A percentile compares a stretch with the other conserved stretches of the same genome.
Evolutionary conservation across 129 eudicot genomes (phyloP).

Genomic region (Smallanthus sonchifolius): DNA sequence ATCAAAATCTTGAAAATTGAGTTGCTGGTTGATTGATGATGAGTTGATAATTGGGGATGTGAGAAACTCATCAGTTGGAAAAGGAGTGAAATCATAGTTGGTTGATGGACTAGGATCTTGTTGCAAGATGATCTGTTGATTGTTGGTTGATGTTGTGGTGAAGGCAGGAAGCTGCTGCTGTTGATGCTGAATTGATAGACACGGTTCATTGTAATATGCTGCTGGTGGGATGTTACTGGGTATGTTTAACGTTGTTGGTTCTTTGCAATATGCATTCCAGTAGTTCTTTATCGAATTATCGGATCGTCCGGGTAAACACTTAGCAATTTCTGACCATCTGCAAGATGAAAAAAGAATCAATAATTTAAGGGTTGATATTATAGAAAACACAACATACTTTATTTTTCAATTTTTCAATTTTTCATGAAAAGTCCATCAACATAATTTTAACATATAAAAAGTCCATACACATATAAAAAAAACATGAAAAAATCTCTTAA

Average conservation of each 20-base stretch:
- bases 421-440: no score
- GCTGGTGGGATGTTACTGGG: no score
- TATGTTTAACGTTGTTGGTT: not conserved
- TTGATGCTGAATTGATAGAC: not conserved
- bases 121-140: constrained; percentile 5
- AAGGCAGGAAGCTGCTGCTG: not conserved
- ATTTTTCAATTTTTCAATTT: no score
- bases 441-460: no score
- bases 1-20: not conserved
- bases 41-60: not conserved
- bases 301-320: not conserved
- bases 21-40: not conserved
- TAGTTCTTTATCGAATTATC: constrained; percentile 11
- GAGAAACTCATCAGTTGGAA: not conserved
- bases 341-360: not conserved
- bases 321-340: constrained; percentile 14
- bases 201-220: not conserved
- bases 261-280: not conserved
- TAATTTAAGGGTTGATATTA: no score
- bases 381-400: no score
- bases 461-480: no score
- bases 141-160: not conserved
- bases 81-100: not conserved
- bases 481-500: no score
- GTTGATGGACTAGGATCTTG: not conserved